phyloP scores from a whole-genome alignment of 2,329 filamentous ascomycete genomes.

The Orbilia quercus region DNA sequence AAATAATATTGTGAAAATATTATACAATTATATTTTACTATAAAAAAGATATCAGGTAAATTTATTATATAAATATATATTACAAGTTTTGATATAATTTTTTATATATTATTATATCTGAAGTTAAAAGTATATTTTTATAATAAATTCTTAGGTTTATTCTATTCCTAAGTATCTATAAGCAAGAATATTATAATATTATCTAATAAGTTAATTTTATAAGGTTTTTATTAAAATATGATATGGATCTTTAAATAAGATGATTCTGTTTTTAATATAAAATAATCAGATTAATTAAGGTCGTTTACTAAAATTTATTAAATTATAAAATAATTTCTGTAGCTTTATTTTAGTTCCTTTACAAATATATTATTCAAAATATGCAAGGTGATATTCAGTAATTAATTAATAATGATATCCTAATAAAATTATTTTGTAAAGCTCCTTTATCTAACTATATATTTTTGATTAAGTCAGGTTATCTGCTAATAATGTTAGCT shows the following conservation, averaged over 20 bases:
- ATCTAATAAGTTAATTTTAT: too few relatives aligned
- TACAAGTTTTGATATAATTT: constrained; percentile 21
- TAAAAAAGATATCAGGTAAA: constrained; percentile 20
- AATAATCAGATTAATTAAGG: constrained; percentile 15
- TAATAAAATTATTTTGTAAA: constrained; percentile 19
- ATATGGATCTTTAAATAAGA: constrained; percentile 11
- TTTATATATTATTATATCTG: constrained; percentile 34
- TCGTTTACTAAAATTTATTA: too few relatives aligned
- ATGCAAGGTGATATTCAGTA: constrained; percentile 2
- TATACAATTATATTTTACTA: too few relatives aligned
- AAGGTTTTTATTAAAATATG: too few relatives aligned
- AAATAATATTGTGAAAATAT: too few relatives aligned
- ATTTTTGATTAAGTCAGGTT: constrained; percentile 20
- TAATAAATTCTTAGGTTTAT: too few relatives aligned
- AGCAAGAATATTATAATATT: too few relatives aligned
- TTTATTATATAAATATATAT: constrained; percentile 21
- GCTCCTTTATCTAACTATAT: constrained; percentile 23
- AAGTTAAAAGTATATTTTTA: too few relatives aligned
- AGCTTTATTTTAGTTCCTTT: too few relatives aligned
- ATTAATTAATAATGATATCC: constrained; percentile 35
- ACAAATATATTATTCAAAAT: constrained; percentile 18
- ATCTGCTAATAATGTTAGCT: neutral
- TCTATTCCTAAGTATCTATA: too few relatives aligned
- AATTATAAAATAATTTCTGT: constrained; percentile 14
- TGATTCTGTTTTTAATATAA: constrained; percentile 8